Conservation (phyloP, 345 rosid genomes). For the Brassica rapa region DNA sequence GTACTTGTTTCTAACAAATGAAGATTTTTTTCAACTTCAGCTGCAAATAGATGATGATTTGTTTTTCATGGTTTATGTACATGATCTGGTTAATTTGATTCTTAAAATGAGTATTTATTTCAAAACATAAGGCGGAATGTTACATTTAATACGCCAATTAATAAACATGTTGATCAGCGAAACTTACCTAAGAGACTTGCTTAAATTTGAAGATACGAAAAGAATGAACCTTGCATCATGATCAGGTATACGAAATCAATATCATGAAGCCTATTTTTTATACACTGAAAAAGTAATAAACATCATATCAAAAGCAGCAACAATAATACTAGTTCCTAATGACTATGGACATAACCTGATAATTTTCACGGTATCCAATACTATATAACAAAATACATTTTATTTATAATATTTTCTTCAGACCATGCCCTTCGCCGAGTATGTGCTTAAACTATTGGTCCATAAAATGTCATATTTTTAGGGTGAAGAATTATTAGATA, state of each 20-base stretch:
- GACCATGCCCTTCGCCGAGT: slow-evolving; percentile 32
- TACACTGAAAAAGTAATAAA: slow-evolving; percentile 37
- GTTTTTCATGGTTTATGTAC: background rate
- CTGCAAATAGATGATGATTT: background rate
- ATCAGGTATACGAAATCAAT: slow-evolving; percentile 15
- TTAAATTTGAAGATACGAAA: background rate
- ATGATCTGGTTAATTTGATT: background rate
- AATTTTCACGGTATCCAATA: slow-evolving; percentile 34
- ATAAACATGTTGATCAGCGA: background rate
- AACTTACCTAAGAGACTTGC: slow-evolving; percentile 25
- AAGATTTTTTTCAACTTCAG: background rate
- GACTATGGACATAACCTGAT: slow-evolving; percentile 39
- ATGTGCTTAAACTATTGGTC: slow-evolving; percentile 32
- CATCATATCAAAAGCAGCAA: slow-evolving; percentile 37
- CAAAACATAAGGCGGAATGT: background rate
- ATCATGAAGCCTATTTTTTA: slow-evolving; percentile 25
- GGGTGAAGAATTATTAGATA: slow-evolving; percentile 25
- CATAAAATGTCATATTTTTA: slow-evolving; percentile 24
- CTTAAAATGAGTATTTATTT: background rate
- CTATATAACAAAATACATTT: slow-evolving; percentile 20
- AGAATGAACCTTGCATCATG: slow-evolving; percentile 14
- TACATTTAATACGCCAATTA: background rate
- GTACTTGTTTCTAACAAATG: background rate
- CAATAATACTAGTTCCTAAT: slow-evolving; percentile 29
- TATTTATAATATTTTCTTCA: slow-evolving; percentile 28